Evolutionary conservation across 352 stramenopile species (phyloP), one percentile per base, ranked within the genome.

Genomic region (Blastocystis sp.): DNA sequence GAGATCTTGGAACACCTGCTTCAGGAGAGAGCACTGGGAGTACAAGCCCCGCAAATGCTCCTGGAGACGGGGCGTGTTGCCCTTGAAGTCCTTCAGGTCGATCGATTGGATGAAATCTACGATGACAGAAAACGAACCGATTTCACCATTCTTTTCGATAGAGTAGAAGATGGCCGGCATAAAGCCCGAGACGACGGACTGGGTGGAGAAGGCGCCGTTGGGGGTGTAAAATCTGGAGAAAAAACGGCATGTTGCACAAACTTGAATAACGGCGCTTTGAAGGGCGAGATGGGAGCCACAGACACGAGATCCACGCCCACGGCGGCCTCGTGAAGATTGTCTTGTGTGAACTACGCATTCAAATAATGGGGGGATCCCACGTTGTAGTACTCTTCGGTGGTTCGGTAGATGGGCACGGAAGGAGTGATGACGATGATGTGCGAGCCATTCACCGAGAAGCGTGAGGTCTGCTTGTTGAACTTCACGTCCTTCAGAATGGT

Each of bases 121-220:
- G 14, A 17, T 56, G 48, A 38, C 1, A 84, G 34, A 40, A 84
- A 59, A 56, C 4, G 41, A 23, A 9, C 23, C 17, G 21, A 67
- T 52, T 28, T 52, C 38, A 84, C 74, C 74, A 84, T 84, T 69
- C 2, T 19, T 67, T 14, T 41, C 74, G 53, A 69, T 45, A 4
- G 45, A 64, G 48, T 84, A 84, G 40, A 84, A 84, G 56, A 84
- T 84, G 21, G 74, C 45, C 11, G 52, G 74, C 74, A 84, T 84
- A 48, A 84, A 84, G 10, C 74, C 74, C 0, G 53, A 28, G 40
- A 84, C 56, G 41, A 70, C 41, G 9, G 74, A 56, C 2, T 38
- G 34, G 7, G 21, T 40, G 48, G 14, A 17, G 5, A 17, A 7
- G 5, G 5, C 5, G 5, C 48, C 23, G 65, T 34, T 41, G 52